phyloP scores from a whole-genome alignment of 352 stramenopile genomes.

The Phytophthora fragariae region DNA sequence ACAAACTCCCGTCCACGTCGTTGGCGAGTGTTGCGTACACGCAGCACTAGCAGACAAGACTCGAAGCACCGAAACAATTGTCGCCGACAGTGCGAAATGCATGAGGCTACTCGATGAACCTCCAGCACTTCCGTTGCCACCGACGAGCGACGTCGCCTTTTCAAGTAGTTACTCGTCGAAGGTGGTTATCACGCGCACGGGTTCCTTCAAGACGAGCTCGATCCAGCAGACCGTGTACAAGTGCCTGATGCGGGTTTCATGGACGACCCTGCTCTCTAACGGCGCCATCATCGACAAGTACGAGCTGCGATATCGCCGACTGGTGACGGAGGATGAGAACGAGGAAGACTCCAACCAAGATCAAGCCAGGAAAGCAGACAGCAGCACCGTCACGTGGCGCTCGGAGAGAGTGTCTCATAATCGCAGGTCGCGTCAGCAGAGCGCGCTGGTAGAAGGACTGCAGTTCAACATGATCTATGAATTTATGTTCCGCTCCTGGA shows the following conservation, averaged over 20 bases:
- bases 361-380: slow-evolving; percentile 11
- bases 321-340: slow-evolving; percentile 43
- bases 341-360: slow-evolving; percentile 16
- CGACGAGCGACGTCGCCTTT: slow-evolving; percentile 39
- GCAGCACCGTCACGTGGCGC: slow-evolving; percentile 40
- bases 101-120: slow-evolving; percentile 46
- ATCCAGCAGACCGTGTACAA: slow-evolving; percentile 66
- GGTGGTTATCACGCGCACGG: slow-evolving; percentile 44
- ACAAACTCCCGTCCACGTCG: slow-evolving; percentile 53
- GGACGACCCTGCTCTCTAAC: slow-evolving; percentile 72
- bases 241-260: slow-evolving; percentile 57
- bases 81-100: slow-evolving; percentile 51
- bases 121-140: slow-evolving; percentile 39
- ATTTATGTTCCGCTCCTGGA: slow-evolving; percentile 67
- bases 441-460: slow-evolving; percentile 49
- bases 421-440: slow-evolving; percentile 49
- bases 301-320: slow-evolving; percentile 62
- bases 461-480: slow-evolving; percentile 74
- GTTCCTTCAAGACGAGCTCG: slow-evolving; percentile 29
- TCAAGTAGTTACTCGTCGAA: slow-evolving; percentile 51
- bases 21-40: slow-evolving; percentile 66
- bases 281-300: slow-evolving; percentile 78
- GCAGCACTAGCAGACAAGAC: slow-evolving; percentile 17
- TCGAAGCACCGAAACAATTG: slow-evolving; percentile 20
- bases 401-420: slow-evolving; percentile 54